A percentile compares a stretch with the other conserved stretches of the same genome.
phyloP scores from a whole-genome alignment of 345 rosid genomes.

The Heritiera fomes region DNA sequence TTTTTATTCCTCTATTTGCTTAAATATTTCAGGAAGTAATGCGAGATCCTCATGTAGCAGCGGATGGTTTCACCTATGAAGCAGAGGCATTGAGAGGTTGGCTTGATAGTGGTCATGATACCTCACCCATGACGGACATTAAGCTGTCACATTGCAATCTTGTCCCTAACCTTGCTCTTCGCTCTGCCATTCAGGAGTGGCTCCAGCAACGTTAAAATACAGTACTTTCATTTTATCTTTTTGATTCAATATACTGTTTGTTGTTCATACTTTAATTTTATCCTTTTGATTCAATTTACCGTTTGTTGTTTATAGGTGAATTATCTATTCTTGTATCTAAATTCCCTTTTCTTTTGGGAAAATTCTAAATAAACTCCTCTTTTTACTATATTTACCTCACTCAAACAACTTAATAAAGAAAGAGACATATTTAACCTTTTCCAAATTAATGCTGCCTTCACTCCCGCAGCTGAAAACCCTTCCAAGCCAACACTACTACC shows the following conservation, averaged over 20 bases:
- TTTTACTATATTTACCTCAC: too few relatives aligned
- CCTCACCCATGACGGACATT: conserved; percentile 78
- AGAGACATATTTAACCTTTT: too few relatives aligned
- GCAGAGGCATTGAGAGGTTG: conserved; percentile 71
- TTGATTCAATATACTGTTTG: background rate
- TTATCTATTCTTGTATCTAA: background rate
- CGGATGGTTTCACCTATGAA: conserved; percentile 83
- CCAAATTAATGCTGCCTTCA: too few relatives aligned
- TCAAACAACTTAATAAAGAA: too few relatives aligned
- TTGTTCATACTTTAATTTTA: background rate
- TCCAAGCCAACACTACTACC: too few relatives aligned
- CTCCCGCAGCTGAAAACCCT: too few relatives aligned
- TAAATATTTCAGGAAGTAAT: conserved; percentile 60
- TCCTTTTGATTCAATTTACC: background rate
- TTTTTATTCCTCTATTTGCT: background rate
- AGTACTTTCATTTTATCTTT: background rate
- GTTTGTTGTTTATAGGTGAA: background rate
- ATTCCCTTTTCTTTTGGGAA: background rate
- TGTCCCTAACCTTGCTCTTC: conserved; percentile 59
- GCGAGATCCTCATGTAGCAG: conserved; percentile 83
- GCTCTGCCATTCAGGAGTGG: conserved; percentile 69
- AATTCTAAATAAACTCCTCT: too few relatives aligned
- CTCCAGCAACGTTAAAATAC: conserved; percentile 41
- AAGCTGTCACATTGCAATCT: conserved; percentile 43
- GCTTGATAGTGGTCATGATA: conserved; percentile 59